These are phyloP conservation scores for Talaromyces pinophilus DNA, from an alignment of 2,329 filamentous ascomycete species.

Conservation along the genomic window DNA sequence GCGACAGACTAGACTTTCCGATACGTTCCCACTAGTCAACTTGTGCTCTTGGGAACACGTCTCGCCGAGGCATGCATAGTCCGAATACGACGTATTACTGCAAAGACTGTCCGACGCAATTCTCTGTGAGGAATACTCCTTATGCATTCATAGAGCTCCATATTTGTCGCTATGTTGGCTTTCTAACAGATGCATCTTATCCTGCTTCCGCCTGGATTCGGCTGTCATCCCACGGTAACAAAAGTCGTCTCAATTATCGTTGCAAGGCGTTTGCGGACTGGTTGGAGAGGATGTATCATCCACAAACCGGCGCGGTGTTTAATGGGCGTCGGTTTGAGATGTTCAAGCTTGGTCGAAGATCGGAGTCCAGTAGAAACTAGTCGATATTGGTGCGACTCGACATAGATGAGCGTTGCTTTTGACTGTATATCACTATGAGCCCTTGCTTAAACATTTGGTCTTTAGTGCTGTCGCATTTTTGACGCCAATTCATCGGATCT, in stretches of 20 bases:
- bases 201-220: neutral
- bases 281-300: conserved; percentile 15
- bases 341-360: conserved; percentile 4
- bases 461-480: neutral
- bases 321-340: conserved; percentile 13
- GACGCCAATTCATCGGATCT: neutral
- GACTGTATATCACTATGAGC: neutral
- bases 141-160: conserved; percentile 14
- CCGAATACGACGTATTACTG: neutral
- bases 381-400: neutral
- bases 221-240: neutral
- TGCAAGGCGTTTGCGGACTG: conserved; percentile 9
- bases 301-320: conserved; percentile 16
- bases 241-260: neutral
- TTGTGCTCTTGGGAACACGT: neutral
- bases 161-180: conserved; percentile 12
- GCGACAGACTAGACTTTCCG: neutral
- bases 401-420: neutral
- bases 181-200: neutral
- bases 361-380: neutral
- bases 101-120: neutral
- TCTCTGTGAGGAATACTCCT: neutral
- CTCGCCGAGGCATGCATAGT: neutral
- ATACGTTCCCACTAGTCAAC: conserved; percentile 5
- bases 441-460: neutral